Base-by-base conservation (phyloP, 495 filamentous ascomycete species). In the Cairneyella variabilis region DNA sequence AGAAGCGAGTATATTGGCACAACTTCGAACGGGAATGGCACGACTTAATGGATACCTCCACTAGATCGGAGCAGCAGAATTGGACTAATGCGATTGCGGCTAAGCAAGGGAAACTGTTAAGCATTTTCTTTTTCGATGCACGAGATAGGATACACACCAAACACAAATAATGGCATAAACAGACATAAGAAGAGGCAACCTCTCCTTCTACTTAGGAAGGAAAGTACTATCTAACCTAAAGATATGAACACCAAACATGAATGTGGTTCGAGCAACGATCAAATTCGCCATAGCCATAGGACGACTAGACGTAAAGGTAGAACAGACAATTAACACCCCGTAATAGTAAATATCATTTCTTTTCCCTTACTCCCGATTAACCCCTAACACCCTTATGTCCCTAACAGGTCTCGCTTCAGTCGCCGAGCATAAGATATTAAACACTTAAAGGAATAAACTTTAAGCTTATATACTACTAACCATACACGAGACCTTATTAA, bases 111-210 rank as follows among this genome's bases (percentile, higher is more conserved):
- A 72, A 51, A 68, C 59, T 0, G 59, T 63, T 18, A 51, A 67
- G 21, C 65, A 69, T 61, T 69, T 70, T 44, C 61, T 68, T 17
- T 63, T 70, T 48, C 55, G 64, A 62, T 70, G 65, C 56, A 56
- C 25, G n/a, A n/a, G 59, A 47, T 68, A 57, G 66, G 63, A 61
- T 4, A 38, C 57, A 26, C 42, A 68, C 39, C 61, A 63, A 56
- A 58, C 54, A 51, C 58, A 66, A 56, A 63, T 73, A 53, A 58
- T 69, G 26, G 56, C 65, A 64, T 66, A 47, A 30, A 66, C 69
- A 47, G 25, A 61, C 9, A 63, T 53, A 25, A 59, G 62, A 52
- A 58, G 64, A 66, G 59, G 65, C 18, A 68, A 68, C 36, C 52
- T 72, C 45, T 69, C 53, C 49, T 66, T 63, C 53, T 67, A 62